Evolutionary conservation across 2,329 filamentous ascomycete species (phyloP).

Genomic region (Chalaropsis thielavioides): DNA sequence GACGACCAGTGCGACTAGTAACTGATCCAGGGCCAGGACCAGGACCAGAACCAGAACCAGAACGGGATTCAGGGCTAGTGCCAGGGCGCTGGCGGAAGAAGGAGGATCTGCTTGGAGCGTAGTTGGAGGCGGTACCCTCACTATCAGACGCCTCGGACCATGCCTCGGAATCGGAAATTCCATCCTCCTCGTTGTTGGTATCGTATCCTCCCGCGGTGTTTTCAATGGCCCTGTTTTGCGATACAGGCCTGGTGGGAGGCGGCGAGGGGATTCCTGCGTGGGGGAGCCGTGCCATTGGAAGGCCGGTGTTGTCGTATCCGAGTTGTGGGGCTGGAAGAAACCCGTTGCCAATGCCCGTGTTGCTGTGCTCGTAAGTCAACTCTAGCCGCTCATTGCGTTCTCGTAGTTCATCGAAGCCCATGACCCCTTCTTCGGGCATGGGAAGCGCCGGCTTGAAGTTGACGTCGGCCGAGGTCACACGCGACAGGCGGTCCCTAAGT

Average conservation of each 20-base stretch:
- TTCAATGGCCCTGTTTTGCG: conserved; percentile 10
- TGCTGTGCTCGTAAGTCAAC: neutral
- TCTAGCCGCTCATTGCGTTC: conserved; percentile 14
- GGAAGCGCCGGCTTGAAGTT: conserved; percentile 15
- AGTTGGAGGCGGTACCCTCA: neutral
- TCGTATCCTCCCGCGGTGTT: neutral
- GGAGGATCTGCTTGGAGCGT: neutral
- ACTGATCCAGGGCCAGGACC: neutral
- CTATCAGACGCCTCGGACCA: neutral
- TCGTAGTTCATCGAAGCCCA: conserved; percentile 15
- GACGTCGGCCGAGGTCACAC: conserved; percentile 11
- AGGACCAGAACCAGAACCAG: neutral
- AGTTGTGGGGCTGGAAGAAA: conserved; percentile 1
- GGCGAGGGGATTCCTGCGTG: conserved; percentile 14
- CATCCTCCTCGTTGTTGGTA: neutral
- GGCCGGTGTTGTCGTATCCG: conserved; percentile 14
- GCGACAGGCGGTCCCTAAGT: conserved; percentile 13
- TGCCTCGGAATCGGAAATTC: neutral
- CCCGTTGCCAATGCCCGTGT: neutral
- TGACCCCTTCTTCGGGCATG: conserved; percentile 15
- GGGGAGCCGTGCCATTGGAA: conserved; percentile 16
- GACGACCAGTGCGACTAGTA: neutral
- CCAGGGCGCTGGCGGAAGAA: neutral
- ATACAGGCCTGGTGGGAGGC: conserved; percentile 10
- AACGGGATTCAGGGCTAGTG: neutral